These are phyloP conservation scores for Chrysoporthe austroafricana DNA, from an alignment of 2,329 filamentous ascomycete genomes.

Conservation along the genomic window DNA sequence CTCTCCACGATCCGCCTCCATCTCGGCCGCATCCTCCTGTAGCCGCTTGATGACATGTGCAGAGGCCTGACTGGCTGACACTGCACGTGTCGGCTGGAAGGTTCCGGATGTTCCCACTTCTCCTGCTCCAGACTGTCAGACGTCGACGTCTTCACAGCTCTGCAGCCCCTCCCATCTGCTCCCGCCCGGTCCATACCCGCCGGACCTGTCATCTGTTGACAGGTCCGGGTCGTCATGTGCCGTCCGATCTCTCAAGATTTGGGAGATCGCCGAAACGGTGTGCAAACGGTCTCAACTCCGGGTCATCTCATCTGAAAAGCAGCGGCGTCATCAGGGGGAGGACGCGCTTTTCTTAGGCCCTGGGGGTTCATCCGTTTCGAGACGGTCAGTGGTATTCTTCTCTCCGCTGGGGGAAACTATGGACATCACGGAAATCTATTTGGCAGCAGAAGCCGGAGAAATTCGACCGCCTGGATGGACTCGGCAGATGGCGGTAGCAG, in stretches of 20 bases:
- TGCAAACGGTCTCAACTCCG: background rate
- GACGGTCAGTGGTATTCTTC: no score
- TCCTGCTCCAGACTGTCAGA: background rate
- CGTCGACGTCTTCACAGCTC: background rate
- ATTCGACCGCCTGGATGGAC: background rate
- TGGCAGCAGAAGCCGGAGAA: conserved; percentile 5
- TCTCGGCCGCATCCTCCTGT: background rate
- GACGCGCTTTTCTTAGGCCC: background rate
- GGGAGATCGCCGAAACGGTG: background rate
- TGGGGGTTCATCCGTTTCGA: background rate
- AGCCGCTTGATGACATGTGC: background rate
- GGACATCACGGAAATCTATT: background rate
- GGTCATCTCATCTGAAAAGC: background rate
- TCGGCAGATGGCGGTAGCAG: no score
- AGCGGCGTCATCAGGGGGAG: background rate
- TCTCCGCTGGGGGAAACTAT: background rate
- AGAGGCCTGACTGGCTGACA: background rate
- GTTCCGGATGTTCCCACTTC: background rate
- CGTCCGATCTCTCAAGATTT: background rate
- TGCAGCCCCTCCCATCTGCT: background rate
- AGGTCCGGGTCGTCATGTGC: background rate
- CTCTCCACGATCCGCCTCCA: background rate
- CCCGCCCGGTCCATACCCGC: no score
- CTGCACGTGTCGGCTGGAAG: background rate
- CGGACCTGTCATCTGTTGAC: background rate